phyloP scores from a whole-genome alignment of 306 rosid species.

The Lotus japonicus region DNA sequence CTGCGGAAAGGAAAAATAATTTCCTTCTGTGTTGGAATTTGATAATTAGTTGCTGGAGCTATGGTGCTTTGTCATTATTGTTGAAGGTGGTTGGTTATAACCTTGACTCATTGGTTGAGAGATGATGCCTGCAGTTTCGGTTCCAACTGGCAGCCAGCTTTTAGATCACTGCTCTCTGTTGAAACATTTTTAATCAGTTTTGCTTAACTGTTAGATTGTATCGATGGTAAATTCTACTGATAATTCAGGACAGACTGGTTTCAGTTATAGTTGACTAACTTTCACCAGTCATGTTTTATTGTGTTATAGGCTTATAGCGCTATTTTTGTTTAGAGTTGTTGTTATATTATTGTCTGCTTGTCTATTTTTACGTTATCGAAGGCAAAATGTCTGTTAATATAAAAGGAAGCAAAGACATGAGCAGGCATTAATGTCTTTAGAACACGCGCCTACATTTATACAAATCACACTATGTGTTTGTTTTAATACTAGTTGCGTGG shows the following conservation, averaged over 20 bases:
- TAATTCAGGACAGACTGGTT: conserved; percentile 1
- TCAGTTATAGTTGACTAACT: conserved; percentile 4
- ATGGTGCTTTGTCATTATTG: not conserved
- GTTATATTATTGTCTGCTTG: not conserved
- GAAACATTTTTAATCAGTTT: too few species aligned
- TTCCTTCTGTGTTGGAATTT: conserved; percentile 2
- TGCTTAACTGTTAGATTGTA: too few species aligned
- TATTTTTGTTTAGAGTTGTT: not conserved
- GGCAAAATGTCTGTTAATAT: too few species aligned
- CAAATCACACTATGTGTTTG: too few species aligned
- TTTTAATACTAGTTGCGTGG: too few species aligned
- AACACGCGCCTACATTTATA: too few species aligned
- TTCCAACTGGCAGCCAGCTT: not conserved
- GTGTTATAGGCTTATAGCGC: not conserved
- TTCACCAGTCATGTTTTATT: not conserved
- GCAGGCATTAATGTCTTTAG: too few species aligned
- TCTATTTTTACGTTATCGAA: too few species aligned
- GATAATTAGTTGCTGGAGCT: conserved; percentile 1
- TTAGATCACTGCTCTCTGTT: too few species aligned
- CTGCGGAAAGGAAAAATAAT: too few species aligned
- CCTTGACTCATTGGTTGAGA: not conserved
- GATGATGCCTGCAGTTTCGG: conserved; percentile 1
- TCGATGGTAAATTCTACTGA: not conserved
- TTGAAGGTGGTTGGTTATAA: conserved; percentile 4
- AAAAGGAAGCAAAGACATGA: too few species aligned